Base-by-base conservation (phyloP, 192 early-diverging fungal species). In the Kappamyces sp. region DNA sequence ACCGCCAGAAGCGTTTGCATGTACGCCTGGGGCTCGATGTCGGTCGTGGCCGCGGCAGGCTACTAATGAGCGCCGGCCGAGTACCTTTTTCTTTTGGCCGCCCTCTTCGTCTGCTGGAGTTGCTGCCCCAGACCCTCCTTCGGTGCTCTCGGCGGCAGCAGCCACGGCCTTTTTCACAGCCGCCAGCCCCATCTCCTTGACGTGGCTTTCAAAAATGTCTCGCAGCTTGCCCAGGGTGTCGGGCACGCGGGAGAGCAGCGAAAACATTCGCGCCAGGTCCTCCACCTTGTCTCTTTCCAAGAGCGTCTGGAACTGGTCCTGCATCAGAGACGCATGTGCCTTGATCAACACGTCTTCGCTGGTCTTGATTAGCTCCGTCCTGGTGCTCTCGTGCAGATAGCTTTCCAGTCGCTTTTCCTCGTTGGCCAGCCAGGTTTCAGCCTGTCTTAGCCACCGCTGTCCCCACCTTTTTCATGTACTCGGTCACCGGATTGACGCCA, bases 281-380 rank as follows among this genome's bases (percentile, higher is more conserved):
- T 93, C 91, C 60, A 86, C 76, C 60, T 91, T 88, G 60, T 94
- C 89, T 58, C 85, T 70, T 68, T 88, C 86, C 35, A 99, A 77
- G 66, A 99, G 78, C 35, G 79, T 83, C 62, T 88, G 82, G 72
- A 99, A 99, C 69, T 96, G 91, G 45, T 88, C 84, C 70, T 85
- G 88, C 43, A 99, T 87, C 5, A 73, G 78, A 5, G 83, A 76
- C n/a, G 84, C 79, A 65, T 94, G 89, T 50, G 83, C 82, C 55
- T 85, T 84, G 60, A 99, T 92, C 4, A 99, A 75, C 3, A 91
- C 91, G 8, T 68, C 79, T 63, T 95, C 91, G 64, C 91, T 89
- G 12, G 78, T 90, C 5, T 75, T 72, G 60, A 91, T 85, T 22
- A 98, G 81, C 60, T 84, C 83, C 39, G 84, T 79, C 47, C 86